Evolutionary conservation across 208 protist genomes (phyloP).

Genomic region (Balamuthia mandrillaris): DNA sequence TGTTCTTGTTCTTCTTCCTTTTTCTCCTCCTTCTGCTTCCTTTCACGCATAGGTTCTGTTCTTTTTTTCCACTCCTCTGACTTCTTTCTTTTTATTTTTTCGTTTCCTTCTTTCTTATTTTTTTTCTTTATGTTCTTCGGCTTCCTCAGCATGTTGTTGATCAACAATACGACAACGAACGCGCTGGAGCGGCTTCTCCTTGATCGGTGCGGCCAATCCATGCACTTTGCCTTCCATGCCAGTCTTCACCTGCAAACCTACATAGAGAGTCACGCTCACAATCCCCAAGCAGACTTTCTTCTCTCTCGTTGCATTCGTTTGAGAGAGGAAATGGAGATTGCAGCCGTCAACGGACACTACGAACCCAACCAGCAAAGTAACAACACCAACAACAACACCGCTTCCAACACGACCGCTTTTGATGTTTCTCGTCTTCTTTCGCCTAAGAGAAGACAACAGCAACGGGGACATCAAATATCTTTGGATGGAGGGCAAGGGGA

Average conservation of each 20-base stretch:
- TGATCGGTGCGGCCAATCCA: background rate
- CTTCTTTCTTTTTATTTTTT: background rate
- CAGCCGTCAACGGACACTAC: slow-evolving; percentile 12
- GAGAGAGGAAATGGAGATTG: slow-evolving; percentile 1
- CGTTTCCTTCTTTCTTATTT: background rate
- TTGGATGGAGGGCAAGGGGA: too few relatives aligned
- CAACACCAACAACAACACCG: too few relatives aligned
- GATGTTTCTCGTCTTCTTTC: too few relatives aligned
- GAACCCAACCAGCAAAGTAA: too few relatives aligned
- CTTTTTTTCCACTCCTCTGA: background rate
- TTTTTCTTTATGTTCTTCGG: background rate
- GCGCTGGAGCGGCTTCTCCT: background rate
- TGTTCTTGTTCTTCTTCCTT: too few relatives aligned
- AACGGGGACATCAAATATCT: too few relatives aligned
- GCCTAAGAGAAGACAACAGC: too few relatives aligned
- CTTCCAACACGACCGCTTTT: too few relatives aligned
- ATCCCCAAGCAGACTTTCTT: too few relatives aligned
- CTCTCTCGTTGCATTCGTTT: background rate
- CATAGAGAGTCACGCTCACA: too few relatives aligned
- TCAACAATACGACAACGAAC: background rate
- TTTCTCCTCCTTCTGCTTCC: too few relatives aligned
- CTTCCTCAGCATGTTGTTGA: background rate
- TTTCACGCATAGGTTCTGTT: too few relatives aligned
- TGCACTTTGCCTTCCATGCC: slow-evolving; percentile 12
- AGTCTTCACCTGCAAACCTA: background rate